Evolutionary conservation across 1,284 basidiomycete species (phyloP), one percentile per base, ranked within the genome.

Genomic region (Cutaneotrichosporon sp.): DNA sequence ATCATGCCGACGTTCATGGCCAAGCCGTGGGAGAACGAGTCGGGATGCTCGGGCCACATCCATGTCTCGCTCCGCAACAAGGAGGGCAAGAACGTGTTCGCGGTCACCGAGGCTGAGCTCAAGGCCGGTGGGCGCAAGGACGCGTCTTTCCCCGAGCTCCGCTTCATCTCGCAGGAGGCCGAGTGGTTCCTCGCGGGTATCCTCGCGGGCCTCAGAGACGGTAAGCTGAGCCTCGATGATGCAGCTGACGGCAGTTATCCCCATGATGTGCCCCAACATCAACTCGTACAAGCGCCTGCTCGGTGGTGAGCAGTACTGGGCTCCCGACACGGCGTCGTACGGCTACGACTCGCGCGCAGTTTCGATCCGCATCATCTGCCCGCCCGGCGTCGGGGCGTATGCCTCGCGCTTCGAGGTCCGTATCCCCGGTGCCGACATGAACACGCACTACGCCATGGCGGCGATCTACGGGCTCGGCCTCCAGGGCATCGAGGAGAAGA

Each of bases 1-100:
- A 84, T 99, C 58, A 84, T 92, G 52, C 95, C 95, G 0, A 95
- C 92, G 61, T 99, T 99, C 78, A 98, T 99, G 95, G 95, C 95
- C 0, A 97, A 97, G 72, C 95, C 95, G 24, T 95, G 90, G 89
- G 88, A 87, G 54, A 87, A 91, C 72, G 92, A 94, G 68, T 91
- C 92, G 43, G 92, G 92, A 14, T 92, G 91, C 73, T 94, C 92
- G 67, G 92, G 92, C 8, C 94, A 98, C 78, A 89, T 92, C 4
- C 95, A 98, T 73, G 91, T 97, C 52, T 95, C 92, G 0, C 80
- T 98, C 22, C 85, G 88, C 49, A 86, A 92, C 71, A 70, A 76
- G 25, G 77, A 84, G 2, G 92, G 91, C 2, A 84, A 80, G 64
- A 97, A 94, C 72, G 75, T 90, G 4, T 98, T 98, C 72, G 89